These are phyloP conservation scores for Starmerella potacharoeniae DNA, from an alignment of 805 yeast species.

Conservation along the genomic window DNA sequence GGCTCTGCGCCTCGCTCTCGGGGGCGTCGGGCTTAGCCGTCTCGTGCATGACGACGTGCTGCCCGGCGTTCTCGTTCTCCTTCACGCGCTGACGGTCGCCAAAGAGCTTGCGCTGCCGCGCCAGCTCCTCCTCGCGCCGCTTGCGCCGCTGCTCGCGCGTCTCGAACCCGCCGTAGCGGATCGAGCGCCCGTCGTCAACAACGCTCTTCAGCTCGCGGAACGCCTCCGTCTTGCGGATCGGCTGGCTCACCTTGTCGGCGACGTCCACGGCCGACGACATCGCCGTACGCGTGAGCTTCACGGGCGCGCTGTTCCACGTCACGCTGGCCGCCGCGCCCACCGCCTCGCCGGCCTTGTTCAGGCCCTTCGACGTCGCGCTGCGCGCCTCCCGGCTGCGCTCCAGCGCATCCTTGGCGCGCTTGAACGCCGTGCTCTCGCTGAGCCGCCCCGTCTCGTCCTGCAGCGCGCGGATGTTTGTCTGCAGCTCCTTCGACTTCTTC, in stretches of 20 bases:
- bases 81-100: conserved; percentile 48
- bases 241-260: conserved; percentile 77
- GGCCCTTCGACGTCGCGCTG: conserved; percentile 59
- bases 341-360: conserved; percentile 82
- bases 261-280: conserved; percentile 73
- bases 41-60: conserved; percentile 70
- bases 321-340: conserved; percentile 80
- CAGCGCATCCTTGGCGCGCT: conserved; percentile 84
- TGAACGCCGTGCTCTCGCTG: conserved; percentile 89
- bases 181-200: conserved; percentile 82
- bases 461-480: conserved; percentile 83
- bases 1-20: conserved; percentile 39
- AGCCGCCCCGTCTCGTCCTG: conserved; percentile 92
- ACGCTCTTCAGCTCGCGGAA: conserved; percentile 82
- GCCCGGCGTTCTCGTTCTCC: conserved; percentile 59
- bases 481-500: conserved; percentile 79
- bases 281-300: conserved; percentile 75
- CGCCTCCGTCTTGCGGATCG: conserved; percentile 79
- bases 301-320: conserved; percentile 95
- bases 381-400: conserved; percentile 65
- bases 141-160: conserved; percentile 66
- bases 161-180: conserved; percentile 86
- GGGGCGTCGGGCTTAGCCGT: conserved; percentile 62
- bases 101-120: conserved; percentile 37
- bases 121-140: conserved; percentile 46